phyloP scores from a whole-genome alignment of 1,284 basidiomycete species.

The Ganoderma multipileum region DNA sequence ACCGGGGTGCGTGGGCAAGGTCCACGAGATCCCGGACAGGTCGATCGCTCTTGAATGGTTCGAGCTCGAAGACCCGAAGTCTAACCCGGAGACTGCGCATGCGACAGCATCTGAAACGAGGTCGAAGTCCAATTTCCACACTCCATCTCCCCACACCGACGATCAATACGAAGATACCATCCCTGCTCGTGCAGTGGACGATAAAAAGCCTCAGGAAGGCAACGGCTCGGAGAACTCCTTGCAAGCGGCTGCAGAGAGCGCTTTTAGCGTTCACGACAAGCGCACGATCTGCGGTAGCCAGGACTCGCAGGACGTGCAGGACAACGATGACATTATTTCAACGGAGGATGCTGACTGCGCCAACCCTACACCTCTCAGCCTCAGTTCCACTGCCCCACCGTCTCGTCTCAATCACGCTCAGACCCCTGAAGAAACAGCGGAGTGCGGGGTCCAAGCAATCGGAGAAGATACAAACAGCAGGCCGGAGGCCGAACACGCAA shows the following conservation, averaged over 20 bases:
- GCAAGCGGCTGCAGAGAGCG: too few relatives aligned
- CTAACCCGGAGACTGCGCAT: neutral
- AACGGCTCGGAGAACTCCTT: neutral
- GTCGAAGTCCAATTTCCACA: neutral
- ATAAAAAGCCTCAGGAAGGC: neutral
- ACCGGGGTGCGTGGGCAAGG: neutral
- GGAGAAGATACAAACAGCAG: neutral
- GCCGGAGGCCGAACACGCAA: neutral
- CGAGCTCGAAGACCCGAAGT: neutral
- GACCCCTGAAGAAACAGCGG: neutral
- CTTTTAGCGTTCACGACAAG: too few relatives aligned
- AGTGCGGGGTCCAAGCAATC: neutral
- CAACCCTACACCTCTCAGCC: too few relatives aligned
- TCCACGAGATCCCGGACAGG: neutral
- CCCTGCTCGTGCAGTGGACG: neutral
- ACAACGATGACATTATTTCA: too few relatives aligned
- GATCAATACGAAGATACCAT: neutral
- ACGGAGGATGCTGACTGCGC: too few relatives aligned
- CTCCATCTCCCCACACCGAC: neutral
- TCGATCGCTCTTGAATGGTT: neutral
- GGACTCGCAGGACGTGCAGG: too few relatives aligned
- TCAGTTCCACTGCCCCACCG: too few relatives aligned
- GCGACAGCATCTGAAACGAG: neutral
- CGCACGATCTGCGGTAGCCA: too few relatives aligned
- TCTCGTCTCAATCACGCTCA: too few relatives aligned